A percentile compares a stretch with the other conserved stretches of the same genome.
Conservation (phyloP, 345 rosid species). For the Syzygium grande region DNA sequence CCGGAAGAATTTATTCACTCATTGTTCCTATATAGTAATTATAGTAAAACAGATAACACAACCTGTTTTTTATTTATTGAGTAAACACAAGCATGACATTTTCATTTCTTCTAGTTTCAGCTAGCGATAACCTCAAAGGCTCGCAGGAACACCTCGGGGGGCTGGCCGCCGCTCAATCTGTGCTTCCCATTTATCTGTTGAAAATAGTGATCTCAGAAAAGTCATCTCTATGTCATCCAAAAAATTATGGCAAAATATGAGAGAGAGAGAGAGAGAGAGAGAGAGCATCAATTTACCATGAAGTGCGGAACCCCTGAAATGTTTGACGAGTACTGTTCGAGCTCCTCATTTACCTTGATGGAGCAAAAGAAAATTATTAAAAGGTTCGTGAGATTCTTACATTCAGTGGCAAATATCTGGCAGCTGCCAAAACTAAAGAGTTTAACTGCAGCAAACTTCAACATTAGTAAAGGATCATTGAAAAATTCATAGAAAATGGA, state of each 20-base stretch:
- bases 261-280: neutral
- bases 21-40: neutral
- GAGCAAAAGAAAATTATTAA: neutral
- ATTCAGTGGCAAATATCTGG: neutral
- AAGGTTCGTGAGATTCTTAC: neutral
- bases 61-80: neutral
- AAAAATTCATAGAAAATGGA: neutral
- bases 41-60: neutral
- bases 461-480: neutral
- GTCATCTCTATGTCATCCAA: neutral
- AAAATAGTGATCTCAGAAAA: neutral
- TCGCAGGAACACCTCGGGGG: conserved; percentile 55
- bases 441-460: neutral
- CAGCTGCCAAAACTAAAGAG: neutral
- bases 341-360: conserved; percentile 64
- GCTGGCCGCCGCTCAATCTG: conserved; percentile 71
- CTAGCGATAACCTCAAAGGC: conserved; percentile 32
- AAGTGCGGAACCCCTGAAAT: conserved; percentile 77
- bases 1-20: neutral
- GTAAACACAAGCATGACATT: neutral
- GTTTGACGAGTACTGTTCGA: conserved; percentile 44
- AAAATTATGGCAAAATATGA: neutral
- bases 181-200: conserved; percentile 77
- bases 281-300: conserved; percentile 33
- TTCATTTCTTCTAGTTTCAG: neutral